Base-by-base conservation (phyloP, 2,329 filamentous ascomycete species). In the Xylariales sp. region DNA sequence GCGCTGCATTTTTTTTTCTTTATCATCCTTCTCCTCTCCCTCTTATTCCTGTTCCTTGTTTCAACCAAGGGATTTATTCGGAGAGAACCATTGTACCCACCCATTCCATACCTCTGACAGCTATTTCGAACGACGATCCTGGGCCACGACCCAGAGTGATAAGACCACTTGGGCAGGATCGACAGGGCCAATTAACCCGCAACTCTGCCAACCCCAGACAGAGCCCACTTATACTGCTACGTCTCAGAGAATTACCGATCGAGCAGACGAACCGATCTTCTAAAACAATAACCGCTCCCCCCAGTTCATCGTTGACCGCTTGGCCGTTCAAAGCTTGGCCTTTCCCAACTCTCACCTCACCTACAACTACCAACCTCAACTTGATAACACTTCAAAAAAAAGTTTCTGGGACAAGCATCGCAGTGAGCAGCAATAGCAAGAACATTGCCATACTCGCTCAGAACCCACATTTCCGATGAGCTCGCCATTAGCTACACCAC, bases 391-490 rank as follows among this genome's bases (percentile, higher is more conserved):
- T n/a, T 17, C n/a, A n/a, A n/a, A n/a, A n/a, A n/a, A n/a, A n/a
- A n/a, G n/a, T n/a, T n/a, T n/a, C n/a, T n/a, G n/a, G n/a, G n/a
- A n/a, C n/a, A n/a, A n/a, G n/a, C n/a, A n/a, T n/a, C n/a, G n/a
- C n/a, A n/a, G n/a, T n/a, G n/a, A n/a, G n/a, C n/a, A n/a, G n/a
- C n/a, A n/a, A n/a, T n/a, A n/a, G n/a, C n/a, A n/a, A n/a, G n/a
- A n/a, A n/a, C n/a, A n/a, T n/a, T n/a, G n/a, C n/a, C n/a, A n/a
- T n/a, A n/a, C n/a, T n/a, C n/a, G n/a, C n/a, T n/a, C n/a, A n/a
- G n/a, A n/a, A n/a, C n/a, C n/a, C 11, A 16, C 18, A 28, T 13
- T 29, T 50, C 46, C 47, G 44, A 56, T 56, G 53, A 37, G 48
- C 49, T 48, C 45, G 45, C 44, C 48, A 47, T 47, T 47, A 49